Evolutionary conservation across 257 asterid species (phyloP), one percentile per base, ranked within the genome.

Genomic region (Orobanche coerulescens): DNA sequence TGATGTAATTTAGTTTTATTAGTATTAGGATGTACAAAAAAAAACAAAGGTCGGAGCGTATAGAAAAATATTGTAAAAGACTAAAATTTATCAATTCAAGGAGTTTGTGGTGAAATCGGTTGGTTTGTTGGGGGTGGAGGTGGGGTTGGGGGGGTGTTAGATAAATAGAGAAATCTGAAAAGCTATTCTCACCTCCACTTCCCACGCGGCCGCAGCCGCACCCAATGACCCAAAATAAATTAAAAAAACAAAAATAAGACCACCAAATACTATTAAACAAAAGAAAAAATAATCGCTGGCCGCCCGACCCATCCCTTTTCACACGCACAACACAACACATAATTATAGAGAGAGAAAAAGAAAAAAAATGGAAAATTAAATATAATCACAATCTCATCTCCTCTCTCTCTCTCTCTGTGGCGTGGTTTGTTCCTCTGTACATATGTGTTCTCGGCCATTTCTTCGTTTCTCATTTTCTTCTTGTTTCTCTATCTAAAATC

Each of bases 311-410:
- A 44, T 48, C 34, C 24, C 71, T 25, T 18, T 39, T 36, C 69
- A 34, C 65, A 71, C 81, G 22, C 71, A 67, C 80, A 74, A 69
- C 67, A 57, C 61, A 47, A n/a, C n/a, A n/a, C n/a, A n/a, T n/a
- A 75, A 74, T 79, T 69, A 60, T 82, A 81, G 82, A 73, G 84
- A 65, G 70, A 81, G 71, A 73, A 61, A 62, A 52, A 43, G 48
- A 63, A 53, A 33, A 56, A 53, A 39, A 31, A 12, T 4, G 7
- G 15, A 68, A 69, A 57, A 52, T 18, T 62, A 46, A 23, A n/a
- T n/a, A 65, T 65, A 36, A 64, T 58, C 64, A 9, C 71, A 26
- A 37, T 55, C 68, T 40, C 69, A 36, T 46, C 54, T 54, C 36
- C n/a, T n/a, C n/a, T n/a, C n/a, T n/a, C 11, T 11, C 7, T 33